phyloP scores from a whole-genome alignment of 805 yeast genomes.

The Groenewaldozyma salmanticensis region DNA sequence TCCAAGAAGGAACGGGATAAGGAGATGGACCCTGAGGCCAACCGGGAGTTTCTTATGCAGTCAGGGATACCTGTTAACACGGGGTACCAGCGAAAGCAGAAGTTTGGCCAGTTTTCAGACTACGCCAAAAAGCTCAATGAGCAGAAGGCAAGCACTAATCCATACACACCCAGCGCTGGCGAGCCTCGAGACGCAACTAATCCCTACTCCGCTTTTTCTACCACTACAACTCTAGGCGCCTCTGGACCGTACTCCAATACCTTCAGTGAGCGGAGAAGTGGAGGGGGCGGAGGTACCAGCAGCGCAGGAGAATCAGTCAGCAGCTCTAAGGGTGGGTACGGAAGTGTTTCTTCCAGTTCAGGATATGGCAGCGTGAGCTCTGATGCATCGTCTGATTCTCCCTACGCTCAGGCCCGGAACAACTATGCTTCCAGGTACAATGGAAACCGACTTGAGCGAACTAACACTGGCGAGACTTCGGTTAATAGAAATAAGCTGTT shows the following conservation, averaged over 20 bases:
- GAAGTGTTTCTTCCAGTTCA: not conserved
- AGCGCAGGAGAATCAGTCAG: not conserved
- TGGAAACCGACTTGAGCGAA: slow-evolving; percentile 8
- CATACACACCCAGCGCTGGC: not conserved
- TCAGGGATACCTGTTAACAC: slow-evolving; percentile 36
- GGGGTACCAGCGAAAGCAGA: slow-evolving; percentile 32
- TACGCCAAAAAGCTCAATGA: slow-evolving; percentile 38
- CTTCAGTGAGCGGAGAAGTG: not conserved
- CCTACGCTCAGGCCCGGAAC: slow-evolving; percentile 15
- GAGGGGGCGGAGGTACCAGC: not conserved
- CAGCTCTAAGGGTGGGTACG: not conserved
- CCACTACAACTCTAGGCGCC: not conserved
- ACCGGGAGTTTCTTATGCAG: slow-evolving; percentile 31
- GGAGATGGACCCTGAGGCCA: slow-evolving; percentile 41
- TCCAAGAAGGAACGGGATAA: slow-evolving; percentile 21
- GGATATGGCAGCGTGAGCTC: no score
- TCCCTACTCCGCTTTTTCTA: slow-evolving; percentile 12
- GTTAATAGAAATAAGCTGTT: slow-evolving; percentile 22
- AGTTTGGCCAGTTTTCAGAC: slow-evolving; percentile 41
- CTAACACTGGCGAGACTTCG: slow-evolving; percentile 15
- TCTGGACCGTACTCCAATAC: not conserved
- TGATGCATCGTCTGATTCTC: slow-evolving; percentile 7
- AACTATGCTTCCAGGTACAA: slow-evolving; percentile 14
- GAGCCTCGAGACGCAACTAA: slow-evolving; percentile 5
- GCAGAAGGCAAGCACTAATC: slow-evolving; percentile 3